These are phyloP conservation scores for Cladobotryum protrusum DNA, from an alignment of 2,329 filamentous ascomycete species.

Conservation along the genomic window DNA sequence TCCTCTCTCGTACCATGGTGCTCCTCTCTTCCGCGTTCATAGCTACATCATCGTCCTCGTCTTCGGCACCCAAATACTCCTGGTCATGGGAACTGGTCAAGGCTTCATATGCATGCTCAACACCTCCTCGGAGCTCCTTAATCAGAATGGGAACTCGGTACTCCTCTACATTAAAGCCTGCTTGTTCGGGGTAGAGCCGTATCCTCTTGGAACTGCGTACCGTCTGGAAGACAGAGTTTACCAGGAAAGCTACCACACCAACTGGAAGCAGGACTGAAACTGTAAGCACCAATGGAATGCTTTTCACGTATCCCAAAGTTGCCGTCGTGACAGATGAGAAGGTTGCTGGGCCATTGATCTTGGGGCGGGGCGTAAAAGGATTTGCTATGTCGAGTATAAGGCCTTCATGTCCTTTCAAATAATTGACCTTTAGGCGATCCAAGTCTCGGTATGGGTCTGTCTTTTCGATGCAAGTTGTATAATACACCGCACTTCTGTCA, in stretches of 20 bases:
- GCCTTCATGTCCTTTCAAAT: slow-evolving; percentile 64
- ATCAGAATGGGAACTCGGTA: slow-evolving; percentile 74
- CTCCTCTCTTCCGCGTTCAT: slow-evolving; percentile 34
- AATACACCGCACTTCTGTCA: slow-evolving; percentile 74
- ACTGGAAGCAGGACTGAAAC: slow-evolving; percentile 69
- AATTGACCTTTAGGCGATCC: slow-evolving; percentile 64
- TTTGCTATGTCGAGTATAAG: slow-evolving; percentile 65
- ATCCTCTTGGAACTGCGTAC: slow-evolving; percentile 70
- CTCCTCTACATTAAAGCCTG: slow-evolving; percentile 58
- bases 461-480: slow-evolving; percentile 72
- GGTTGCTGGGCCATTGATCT: slow-evolving; percentile 20
- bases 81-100: slow-evolving; percentile 63
- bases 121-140: slow-evolving; percentile 66
- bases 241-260: slow-evolving; percentile 62
- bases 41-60: slow-evolving; percentile 34
- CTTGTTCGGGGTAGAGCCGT: slow-evolving; percentile 63
- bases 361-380: slow-evolving; percentile 49
- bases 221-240: slow-evolving; percentile 73
- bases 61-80: slow-evolving; percentile 60
- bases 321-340: slow-evolving; percentile 28
- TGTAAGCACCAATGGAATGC: slow-evolving; percentile 57
- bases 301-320: slow-evolving; percentile 35
- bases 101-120: slow-evolving; percentile 72
- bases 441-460: slow-evolving; percentile 71
- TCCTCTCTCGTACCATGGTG: slow-evolving; percentile 35